Percentiles rank a stretch among this genome's conserved stretches.
phyloP scores from a whole-genome alignment of 495 filamentous ascomycete genomes.

The Trichoderma gamsii region DNA sequence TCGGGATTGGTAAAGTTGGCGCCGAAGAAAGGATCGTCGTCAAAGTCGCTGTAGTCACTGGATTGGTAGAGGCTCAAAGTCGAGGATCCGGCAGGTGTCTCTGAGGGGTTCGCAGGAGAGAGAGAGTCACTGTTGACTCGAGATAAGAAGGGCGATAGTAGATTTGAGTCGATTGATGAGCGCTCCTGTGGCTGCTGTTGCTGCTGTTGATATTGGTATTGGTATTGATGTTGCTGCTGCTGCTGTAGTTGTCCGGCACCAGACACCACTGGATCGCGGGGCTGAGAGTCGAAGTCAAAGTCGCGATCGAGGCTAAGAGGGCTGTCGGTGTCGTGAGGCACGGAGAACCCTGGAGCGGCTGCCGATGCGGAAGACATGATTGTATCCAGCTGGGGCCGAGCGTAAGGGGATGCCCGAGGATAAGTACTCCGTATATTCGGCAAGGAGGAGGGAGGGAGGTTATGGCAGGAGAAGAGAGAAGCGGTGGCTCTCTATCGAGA shows the following conservation, averaged over 20 bases:
- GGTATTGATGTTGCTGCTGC: not conserved
- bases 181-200: slow-evolving; percentile 1
- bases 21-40: slow-evolving; percentile 38
- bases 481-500: not conserved
- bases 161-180: slow-evolving; percentile 25
- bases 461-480: not conserved
- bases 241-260: not conserved
- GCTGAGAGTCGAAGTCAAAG: slow-evolving; percentile 5
- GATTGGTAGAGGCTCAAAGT: slow-evolving; percentile 35
- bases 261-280: not conserved
- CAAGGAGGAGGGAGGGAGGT: not conserved
- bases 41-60: slow-evolving; percentile 35
- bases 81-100: slow-evolving; percentile 40
- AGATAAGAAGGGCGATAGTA: slow-evolving; percentile 35
- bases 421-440: slow-evolving; percentile 4
- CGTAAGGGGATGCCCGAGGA: slow-evolving; percentile 2
- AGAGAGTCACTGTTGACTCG: slow-evolving; percentile 33
- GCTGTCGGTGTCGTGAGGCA: slow-evolving; percentile 13
- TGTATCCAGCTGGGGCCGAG: not conserved
- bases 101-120: slow-evolving; percentile 35
- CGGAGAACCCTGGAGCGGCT: slow-evolving; percentile 5
- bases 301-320: not conserved
- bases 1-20: slow-evolving; percentile 32
- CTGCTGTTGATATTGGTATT: not conserved
- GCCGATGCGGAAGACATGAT: slow-evolving; percentile 12